Evolutionary conservation across 495 filamentous ascomycete species (phyloP).

Genomic region (Thermothielavioides terrestris): DNA sequence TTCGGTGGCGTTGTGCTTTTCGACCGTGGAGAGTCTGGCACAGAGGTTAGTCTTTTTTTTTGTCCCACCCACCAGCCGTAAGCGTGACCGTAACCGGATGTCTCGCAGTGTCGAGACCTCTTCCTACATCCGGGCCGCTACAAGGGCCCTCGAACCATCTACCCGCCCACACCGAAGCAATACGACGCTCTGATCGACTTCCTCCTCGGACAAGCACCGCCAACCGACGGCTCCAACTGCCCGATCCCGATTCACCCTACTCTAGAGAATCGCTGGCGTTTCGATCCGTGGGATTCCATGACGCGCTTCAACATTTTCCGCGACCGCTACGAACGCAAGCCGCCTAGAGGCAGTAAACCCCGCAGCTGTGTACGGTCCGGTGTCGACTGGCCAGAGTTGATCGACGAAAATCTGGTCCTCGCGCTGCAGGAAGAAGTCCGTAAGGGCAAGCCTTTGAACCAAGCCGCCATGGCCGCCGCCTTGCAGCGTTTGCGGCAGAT

Average conservation of each 20-base stretch:
- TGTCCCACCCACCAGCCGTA: too few species aligned
- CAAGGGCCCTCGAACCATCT: slow-evolving; percentile 2
- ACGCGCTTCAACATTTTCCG: background rate
- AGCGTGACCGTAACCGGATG: too few species aligned
- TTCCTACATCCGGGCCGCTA: background rate
- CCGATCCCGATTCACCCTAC: background rate
- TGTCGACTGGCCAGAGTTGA: background rate
- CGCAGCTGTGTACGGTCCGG: background rate
- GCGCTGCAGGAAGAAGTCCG: background rate
- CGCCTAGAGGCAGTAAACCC: background rate
- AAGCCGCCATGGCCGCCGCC: background rate
- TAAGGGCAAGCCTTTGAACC: background rate
- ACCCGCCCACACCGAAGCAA: background rate
- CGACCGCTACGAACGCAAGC: background rate
- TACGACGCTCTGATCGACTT: background rate
- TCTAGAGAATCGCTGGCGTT: background rate
- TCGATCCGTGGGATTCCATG: background rate
- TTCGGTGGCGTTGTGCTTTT: slow-evolving; percentile 23
- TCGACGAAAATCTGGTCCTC: background rate
- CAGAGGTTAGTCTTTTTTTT: background rate
- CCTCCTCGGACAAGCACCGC: background rate
- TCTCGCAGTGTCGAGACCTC: background rate
- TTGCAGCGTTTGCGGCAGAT: background rate
- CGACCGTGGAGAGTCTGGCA: slow-evolving; percentile 8
- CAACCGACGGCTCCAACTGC: background rate